Evolutionary conservation across 441 rosid genomes (phyloP).

Genomic region (Pelargonium myrrhifolium): DNA sequence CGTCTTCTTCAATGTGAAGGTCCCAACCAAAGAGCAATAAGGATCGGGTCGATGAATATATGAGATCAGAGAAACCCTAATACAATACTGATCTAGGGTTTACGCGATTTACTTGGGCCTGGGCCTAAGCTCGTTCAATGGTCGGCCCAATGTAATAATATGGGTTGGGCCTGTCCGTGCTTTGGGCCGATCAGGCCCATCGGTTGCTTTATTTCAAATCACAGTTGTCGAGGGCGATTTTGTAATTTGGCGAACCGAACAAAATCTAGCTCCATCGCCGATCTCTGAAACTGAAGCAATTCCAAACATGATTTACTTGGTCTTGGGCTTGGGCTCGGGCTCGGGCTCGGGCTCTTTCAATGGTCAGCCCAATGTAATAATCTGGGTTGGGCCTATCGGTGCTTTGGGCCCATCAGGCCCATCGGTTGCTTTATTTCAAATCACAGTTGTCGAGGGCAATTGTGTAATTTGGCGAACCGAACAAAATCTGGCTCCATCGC

Average conservation of each 20-base stretch:
- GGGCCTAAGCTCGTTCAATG: too few species aligned
- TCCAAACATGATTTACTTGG: too few species aligned
- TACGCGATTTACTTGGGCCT: neutral
- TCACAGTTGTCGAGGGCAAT: neutral
- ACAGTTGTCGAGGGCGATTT: neutral
- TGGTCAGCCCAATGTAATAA: too few species aligned
- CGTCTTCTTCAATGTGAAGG: neutral
- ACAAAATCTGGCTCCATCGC: neutral
- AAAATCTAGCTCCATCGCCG: neutral
- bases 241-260: neutral
- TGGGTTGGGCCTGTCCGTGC: neutral
- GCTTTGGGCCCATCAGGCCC: neutral
- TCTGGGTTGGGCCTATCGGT: neutral
- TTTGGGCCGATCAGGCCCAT: neutral
- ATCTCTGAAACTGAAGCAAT: slow-evolving; percentile 1
- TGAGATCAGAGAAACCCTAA: neutral
- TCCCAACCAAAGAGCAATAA: neutral
- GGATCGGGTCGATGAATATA: neutral
- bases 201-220: neutral
- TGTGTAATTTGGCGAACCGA: neutral
- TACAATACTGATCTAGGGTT: neutral
- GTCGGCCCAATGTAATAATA: neutral
- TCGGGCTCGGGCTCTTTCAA: neutral
- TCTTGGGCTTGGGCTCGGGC: too few species aligned
- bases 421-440: neutral